Conservation (phyloP, 2,329 filamentous ascomycete species). For the Escovopsis weberi region DNA sequence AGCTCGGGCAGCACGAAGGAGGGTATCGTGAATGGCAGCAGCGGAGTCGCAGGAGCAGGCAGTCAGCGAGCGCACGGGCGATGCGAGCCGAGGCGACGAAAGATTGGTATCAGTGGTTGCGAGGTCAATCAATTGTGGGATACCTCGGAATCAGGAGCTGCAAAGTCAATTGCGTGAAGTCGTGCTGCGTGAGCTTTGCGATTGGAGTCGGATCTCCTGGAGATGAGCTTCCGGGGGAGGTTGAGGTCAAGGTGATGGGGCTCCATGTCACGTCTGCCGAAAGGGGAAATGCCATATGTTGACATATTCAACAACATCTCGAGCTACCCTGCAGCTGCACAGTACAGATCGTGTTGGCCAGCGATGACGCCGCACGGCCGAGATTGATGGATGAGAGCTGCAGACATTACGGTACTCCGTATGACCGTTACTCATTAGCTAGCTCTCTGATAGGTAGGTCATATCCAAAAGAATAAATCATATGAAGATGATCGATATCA, state of each 20-base stretch:
- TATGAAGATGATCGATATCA: too few relatives aligned
- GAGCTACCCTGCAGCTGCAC: too few relatives aligned
- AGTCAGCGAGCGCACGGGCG: constrained; percentile 3
- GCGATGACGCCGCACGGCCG: too few relatives aligned
- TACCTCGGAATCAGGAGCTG: constrained; percentile 6
- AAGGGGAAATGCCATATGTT: constrained; percentile 5
- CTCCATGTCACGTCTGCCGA: constrained; percentile 1
- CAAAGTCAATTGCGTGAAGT: constrained; percentile 18
- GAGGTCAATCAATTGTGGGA: constrained; percentile 4
- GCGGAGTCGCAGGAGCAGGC: constrained; percentile 3
- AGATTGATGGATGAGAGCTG: too few relatives aligned
- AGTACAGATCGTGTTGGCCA: too few relatives aligned
- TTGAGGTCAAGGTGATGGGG: constrained; percentile 1
- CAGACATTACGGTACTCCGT: too few relatives aligned
- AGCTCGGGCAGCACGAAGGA: too few relatives aligned
- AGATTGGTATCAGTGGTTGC: background rate
- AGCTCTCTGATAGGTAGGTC: too few relatives aligned
- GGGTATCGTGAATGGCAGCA: background rate
- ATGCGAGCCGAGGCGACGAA: background rate
- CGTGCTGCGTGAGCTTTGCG: constrained; percentile 6
- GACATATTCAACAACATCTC: too few relatives aligned
- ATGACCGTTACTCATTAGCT: too few relatives aligned
- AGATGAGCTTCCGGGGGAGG: constrained; percentile 3
- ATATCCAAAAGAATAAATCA: too few relatives aligned
- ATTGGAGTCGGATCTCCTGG: constrained; percentile 3